Evolutionary conservation across 495 filamentous ascomycete species (phyloP).

Genomic region (Apodospora peruviana): DNA sequence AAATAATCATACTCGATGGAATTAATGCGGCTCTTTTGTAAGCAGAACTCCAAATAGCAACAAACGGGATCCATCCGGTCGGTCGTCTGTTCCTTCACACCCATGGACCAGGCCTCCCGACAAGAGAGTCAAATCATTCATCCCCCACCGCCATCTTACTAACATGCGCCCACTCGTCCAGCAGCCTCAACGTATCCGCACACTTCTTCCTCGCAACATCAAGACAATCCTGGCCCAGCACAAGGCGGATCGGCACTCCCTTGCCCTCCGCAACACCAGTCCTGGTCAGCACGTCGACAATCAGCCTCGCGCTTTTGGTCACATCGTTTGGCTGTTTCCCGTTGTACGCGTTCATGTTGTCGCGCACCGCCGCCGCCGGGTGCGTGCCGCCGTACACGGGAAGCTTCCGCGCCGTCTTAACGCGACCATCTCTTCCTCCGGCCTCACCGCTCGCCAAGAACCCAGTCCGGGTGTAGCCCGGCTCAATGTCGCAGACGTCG

Average conservation of each 20-base stretch:
- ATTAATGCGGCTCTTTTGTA: too few species aligned
- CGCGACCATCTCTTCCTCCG: slow-evolving; percentile 16
- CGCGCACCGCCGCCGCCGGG: slow-evolving; percentile 13
- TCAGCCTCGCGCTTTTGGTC: slow-evolving; percentile 35
- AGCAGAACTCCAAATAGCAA: too few species aligned
- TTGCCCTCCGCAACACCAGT: slow-evolving; percentile 30
- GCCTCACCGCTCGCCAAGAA: slow-evolving; percentile 15
- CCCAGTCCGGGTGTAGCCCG: slow-evolving; percentile 39
- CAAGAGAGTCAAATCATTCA: too few species aligned
- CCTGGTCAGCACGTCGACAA: slow-evolving; percentile 40
- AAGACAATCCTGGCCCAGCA: slow-evolving; percentile 28
- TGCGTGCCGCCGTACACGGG: slow-evolving; percentile 22
- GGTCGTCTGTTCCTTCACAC: too few species aligned
- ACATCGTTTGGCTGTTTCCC: slow-evolving; percentile 41
- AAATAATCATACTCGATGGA: too few species aligned
- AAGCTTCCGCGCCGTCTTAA: slow-evolving; percentile 23
- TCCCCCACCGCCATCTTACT: slow-evolving; percentile 7
- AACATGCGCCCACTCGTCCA: slow-evolving; percentile 33
- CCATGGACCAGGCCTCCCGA: too few species aligned
- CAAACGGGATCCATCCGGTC: too few species aligned
- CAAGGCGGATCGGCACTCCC: slow-evolving; percentile 27
- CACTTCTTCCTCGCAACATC: slow-evolving; percentile 26
- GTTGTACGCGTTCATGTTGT: slow-evolving; percentile 17
- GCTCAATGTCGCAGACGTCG: slow-evolving; percentile 40
- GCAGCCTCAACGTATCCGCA: slow-evolving; percentile 20